Base-by-base conservation (phyloP, 2,329 filamentous ascomycete species). In the Colletotrichum simmondsii region DNA sequence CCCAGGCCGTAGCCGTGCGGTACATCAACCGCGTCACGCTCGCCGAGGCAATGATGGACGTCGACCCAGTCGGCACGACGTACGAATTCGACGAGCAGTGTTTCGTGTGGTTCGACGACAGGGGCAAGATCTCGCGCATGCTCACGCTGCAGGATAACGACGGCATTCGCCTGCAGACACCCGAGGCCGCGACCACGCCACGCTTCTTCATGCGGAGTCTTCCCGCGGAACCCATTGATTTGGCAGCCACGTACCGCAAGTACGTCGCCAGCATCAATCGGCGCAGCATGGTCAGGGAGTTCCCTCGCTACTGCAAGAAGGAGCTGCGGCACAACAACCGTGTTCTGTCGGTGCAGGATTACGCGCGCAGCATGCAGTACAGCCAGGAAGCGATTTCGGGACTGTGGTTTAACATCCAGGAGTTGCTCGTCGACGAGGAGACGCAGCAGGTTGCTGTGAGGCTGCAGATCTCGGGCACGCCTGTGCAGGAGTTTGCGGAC, bases 241-340 rank as follows among this genome's bases (percentile, higher is more conserved):
- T 73, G 5, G 26, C 26, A 2, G 52, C 60, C 2, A 16, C 65
- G 10, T 83, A 83, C 69, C 71, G 73, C 10, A 73, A 66, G 2
- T 83, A 83, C 73, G 77, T 83, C 52, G 64, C 70, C 19, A 77
- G 77, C 73, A 81, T 83, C 74, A 82, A 83, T 69, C 73, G 68
- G 24, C 76, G 75, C 30, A 78, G 78, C 3, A 76, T 78, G 77
- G 66, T 58, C 30, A 42, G 68, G 2, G 68, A 76, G 16, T 79
- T 83, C 22, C 73, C 77, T 0, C 62, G 42, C 0, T 80, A 77
- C 74, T 80, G 78, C 60, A 79, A 80, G 35, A 62, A 74, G 3
- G 66, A 71, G 2, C 75, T 81, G 5, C 73, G 75, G 12, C 80
- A 83, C 76, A 83, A 83, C 76, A 71, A 73, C 62, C 75, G 75